These are phyloP conservation scores for Solanum dulcamara DNA, from an alignment of 257 asterid genomes.

Conservation along the genomic window DNA sequence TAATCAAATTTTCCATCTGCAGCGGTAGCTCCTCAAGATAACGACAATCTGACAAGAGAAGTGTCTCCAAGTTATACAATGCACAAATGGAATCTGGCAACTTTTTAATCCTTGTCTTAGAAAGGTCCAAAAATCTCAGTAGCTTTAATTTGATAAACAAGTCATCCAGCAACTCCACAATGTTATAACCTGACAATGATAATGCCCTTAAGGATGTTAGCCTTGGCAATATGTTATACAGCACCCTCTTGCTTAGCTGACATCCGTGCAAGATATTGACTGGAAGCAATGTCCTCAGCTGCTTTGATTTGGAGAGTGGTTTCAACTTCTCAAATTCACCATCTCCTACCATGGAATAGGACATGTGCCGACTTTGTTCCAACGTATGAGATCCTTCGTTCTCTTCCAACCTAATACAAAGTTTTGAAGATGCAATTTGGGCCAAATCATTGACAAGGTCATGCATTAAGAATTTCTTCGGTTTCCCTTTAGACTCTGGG, in stretches of 20 bases:
- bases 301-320: background rate
- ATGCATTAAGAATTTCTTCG: background rate
- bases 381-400: too few species aligned
- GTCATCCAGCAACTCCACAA: background rate
- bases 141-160: background rate
- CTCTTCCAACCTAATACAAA: background rate
- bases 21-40: background rate
- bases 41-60: fast-evolving
- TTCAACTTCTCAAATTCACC: background rate
- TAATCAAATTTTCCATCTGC: background rate
- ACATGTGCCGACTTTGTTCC: background rate
- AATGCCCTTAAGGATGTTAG: background rate
- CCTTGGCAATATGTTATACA: background rate
- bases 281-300: background rate
- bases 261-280: fast-evolving
- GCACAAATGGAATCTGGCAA: background rate
- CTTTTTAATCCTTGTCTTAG: fast-evolving
- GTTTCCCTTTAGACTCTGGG: background rate
- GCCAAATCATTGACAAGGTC: conserved; percentile 6
- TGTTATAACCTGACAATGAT: fast-evolving
- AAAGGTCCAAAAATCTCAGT: background rate
- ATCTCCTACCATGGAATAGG: fast-evolving
- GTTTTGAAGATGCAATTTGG: background rate
- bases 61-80: background rate
- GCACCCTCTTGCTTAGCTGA: background rate